Evolutionary conservation across 1,284 basidiomycete species (phyloP), one percentile per base, ranked within the genome.

Genomic region (Agaricales sp.): DNA sequence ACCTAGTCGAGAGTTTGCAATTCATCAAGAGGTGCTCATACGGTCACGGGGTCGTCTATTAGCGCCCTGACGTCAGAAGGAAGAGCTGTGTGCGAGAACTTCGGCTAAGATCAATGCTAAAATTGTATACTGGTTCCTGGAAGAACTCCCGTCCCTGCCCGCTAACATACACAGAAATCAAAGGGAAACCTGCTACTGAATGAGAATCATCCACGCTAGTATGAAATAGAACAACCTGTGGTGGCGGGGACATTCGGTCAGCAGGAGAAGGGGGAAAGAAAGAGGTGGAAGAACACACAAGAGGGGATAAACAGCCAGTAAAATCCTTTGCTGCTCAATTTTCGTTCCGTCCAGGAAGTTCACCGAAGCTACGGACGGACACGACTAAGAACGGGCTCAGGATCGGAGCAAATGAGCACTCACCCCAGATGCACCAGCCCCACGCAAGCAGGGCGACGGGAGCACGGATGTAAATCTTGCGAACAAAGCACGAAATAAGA

Each of bases 341-440:
- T 87, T 87, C 0, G 92, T 94, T 4, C 93, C 92, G 57, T 91
- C 91, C 58, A 96, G 74, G 67, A 96, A 96, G 66, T 95, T 94
- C 51, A 94, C 84, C 24, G 92, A 87, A 1, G 92, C 92, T 96
- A 50, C n/a, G 46, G 49, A 55, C 14, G n/a, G 47, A 53, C 19
- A 51, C 45, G 23, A 48, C 43, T 51, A 52, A n/a, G n/a, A n/a
- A n/a, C n/a, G n/a, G n/a, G n/a, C n/a, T n/a, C 12, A 19, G 35
- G 3, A 35, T 24, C 23, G 45, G 3, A 24, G 8, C 43, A 3
- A 20, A 48, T 46, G 49, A 25, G 37, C 16, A 68, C 75, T 58
- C 59, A 95, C 92, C 92, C 92, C 92, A 97, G 49, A 95, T 87
- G 63, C 85, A 91, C 93, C 93, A 97, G 30, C 75, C 91, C 85